Evolutionary conservation across 495 filamentous ascomycete genomes (phyloP), one percentile per base, ranked within the genome.

Genomic region (Aspergillus funiculosus): DNA sequence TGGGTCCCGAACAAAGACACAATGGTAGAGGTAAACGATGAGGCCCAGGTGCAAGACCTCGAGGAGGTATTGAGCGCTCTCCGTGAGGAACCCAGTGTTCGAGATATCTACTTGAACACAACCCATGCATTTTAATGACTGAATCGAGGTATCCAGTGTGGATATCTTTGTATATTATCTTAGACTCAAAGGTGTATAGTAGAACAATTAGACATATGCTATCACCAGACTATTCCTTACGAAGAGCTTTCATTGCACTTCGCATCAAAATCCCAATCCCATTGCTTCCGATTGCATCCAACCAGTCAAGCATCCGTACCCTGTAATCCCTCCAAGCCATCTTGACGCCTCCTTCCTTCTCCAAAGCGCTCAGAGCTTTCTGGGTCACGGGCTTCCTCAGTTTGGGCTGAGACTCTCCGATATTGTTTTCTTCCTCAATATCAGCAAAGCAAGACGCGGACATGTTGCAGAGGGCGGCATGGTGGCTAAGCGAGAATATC

Each of bases 1-100:
- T 96, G 87, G 88, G 77, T 82, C 43, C 77, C 89, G 0, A 94
- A 89, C 43, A 73, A 78, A 43, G 91, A 96, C 39, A 89, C 84
- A 0, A 75, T 78, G 63, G 79, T 86, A 11, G 58, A 69, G 10
- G 55, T 73, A 3, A 72, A 80, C 46, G 66, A 71, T 30, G 68
- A 79, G 5, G 55, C 62, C 31, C 63, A 68, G 1, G 69, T 87
- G 19, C 60, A 77, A 24, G 75, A 74, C 21, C 63, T 83, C 46
- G 64, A 84, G 14, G 59, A 72, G 14, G 26, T 62, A 6, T 29
- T 65, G 30, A 38, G 53, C 36, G 20, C 48, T 8, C 40, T 89
- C 6, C 65, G 73, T 17, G 79, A 85, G 11, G 73, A 82, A 24
- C 62, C 79, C 2, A 79, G 79, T 34, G 78, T 89, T 14, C 80